A percentile compares a stretch with the other conserved stretches of the same genome.
These are phyloP conservation scores for Arabis hirsuta DNA, from an alignment of 345 rosid species.

Conservation along the genomic window DNA sequence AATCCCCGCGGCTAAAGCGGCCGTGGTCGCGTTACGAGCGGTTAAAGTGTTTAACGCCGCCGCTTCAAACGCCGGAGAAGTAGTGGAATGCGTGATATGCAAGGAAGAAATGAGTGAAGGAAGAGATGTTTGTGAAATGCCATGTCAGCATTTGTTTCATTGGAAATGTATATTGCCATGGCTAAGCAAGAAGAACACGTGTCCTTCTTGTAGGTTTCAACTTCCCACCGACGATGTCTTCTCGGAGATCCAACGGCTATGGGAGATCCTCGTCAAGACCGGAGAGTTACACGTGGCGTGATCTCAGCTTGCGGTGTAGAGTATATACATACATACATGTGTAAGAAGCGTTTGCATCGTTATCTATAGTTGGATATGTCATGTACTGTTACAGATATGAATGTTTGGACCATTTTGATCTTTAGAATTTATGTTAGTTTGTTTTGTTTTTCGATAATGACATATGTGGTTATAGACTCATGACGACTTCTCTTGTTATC, in stretches of 20 bases:
- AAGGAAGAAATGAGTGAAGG: conserved; percentile 84
- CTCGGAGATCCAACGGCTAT: conserved; percentile 83
- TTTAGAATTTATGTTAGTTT: conserved; percentile 19
- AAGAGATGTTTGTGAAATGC: conserved; percentile 80
- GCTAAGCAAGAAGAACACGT: conserved; percentile 79
- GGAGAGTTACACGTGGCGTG: conserved; percentile 37
- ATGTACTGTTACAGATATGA: neutral
- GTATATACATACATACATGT: neutral
- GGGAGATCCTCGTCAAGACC: conserved; percentile 57
- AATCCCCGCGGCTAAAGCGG: conserved; percentile 61
- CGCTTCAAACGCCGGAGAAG: conserved; percentile 41
- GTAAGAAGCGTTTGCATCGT: conserved; percentile 32
- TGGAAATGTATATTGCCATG: conserved; percentile 91
- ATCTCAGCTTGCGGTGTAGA: conserved; percentile 16
- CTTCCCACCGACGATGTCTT: conserved; percentile 83
- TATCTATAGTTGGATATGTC: conserved; percentile 9
- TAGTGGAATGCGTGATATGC: conserved; percentile 68
- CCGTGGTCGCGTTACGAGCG: conserved; percentile 67
- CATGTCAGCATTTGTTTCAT: conserved; percentile 87
- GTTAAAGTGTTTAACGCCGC: conserved; percentile 48
- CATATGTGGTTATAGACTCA: conserved; percentile 14
- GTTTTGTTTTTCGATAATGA: neutral
- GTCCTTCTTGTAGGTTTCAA: conserved; percentile 89
- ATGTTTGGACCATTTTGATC: conserved; percentile 30
- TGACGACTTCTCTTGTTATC: neutral